These are phyloP conservation scores for Ilex asprella DNA, from an alignment of 257 asterid species.

Conservation along the genomic window DNA sequence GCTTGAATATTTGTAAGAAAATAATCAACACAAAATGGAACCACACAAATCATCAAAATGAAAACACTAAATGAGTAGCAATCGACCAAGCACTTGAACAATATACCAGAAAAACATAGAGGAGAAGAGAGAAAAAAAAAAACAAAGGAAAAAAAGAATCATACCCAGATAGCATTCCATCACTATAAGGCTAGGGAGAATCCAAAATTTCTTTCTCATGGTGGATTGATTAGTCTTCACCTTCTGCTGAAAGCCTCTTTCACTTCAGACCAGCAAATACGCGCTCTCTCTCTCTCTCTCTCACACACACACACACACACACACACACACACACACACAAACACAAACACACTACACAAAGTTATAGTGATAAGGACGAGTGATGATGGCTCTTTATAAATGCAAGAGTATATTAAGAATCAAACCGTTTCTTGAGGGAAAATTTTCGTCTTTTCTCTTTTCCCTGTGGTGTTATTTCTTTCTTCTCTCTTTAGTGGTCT, in stretches of 20 bases:
- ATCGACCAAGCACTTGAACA: not conserved
- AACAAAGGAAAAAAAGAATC: not conserved
- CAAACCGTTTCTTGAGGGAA: constrained; percentile 33
- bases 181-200: constrained; percentile 19
- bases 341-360: no score
- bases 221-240: not conserved
- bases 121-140: not conserved
- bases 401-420: constrained; percentile 20
- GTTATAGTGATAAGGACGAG: not conserved
- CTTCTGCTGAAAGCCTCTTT: not conserved
- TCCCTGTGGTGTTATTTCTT: constrained; percentile 1
- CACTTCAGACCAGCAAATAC: not conserved
- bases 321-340: no score
- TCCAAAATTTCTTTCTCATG: constrained; percentile 20
- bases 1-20: not conserved
- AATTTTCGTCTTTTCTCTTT: constrained; percentile 19
- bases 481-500: constrained; percentile 11
- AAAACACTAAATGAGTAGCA: not conserved
- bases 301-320: not conserved
- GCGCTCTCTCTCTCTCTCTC: not conserved
- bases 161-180: constrained; percentile 28
- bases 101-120: no score
- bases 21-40: not conserved
- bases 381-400: constrained; percentile 10
- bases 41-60: not conserved